phyloP scores from a whole-genome alignment of 768 basidiomycete genomes.

The Boletus edulis region DNA sequence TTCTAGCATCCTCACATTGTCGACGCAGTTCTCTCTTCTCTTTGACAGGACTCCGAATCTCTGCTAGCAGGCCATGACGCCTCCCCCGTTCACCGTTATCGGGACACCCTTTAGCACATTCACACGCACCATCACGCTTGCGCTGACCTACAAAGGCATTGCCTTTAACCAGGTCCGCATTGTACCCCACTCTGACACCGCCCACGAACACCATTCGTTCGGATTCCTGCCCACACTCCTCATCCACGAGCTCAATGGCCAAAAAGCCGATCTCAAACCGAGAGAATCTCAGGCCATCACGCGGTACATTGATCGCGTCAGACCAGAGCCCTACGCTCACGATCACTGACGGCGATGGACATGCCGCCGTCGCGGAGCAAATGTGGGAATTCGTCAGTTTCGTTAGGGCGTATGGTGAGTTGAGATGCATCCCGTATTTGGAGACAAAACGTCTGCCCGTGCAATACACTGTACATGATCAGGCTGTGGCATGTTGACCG shows the following conservation, averaged over 20 bases:
- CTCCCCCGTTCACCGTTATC: slow-evolving; percentile 25
- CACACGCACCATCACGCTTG: slow-evolving; percentile 32
- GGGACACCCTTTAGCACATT: slow-evolving; percentile 35
- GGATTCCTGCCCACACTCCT: slow-evolving; percentile 32
- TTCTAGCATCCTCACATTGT: no score
- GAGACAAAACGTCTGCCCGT: no score
- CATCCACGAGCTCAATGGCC: slow-evolving; percentile 26
- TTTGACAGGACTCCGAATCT: no score
- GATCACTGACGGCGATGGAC: slow-evolving; percentile 21
- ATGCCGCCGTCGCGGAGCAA: slow-evolving; percentile 24
- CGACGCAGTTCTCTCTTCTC: no score
- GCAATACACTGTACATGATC: no score
- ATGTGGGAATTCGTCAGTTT: slow-evolving; percentile 35
- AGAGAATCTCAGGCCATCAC: slow-evolving; percentile 30
- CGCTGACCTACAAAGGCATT: slow-evolving; percentile 25
- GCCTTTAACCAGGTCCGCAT: slow-evolving; percentile 26
- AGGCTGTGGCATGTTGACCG: no score
- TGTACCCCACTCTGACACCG: slow-evolving; percentile 28
- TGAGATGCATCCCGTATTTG: background rate
- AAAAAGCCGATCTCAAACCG: slow-evolving; percentile 22
- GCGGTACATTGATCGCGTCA: slow-evolving; percentile 29
- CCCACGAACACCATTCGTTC: slow-evolving; percentile 29
- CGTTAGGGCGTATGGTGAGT: slow-evolving; percentile 23
- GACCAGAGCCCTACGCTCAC: slow-evolving; percentile 26
- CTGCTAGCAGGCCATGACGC: slow-evolving; percentile 10